Evolutionary conservation across 352 stramenopile species (phyloP).

Genomic region (Saprolegnia diclina): DNA sequence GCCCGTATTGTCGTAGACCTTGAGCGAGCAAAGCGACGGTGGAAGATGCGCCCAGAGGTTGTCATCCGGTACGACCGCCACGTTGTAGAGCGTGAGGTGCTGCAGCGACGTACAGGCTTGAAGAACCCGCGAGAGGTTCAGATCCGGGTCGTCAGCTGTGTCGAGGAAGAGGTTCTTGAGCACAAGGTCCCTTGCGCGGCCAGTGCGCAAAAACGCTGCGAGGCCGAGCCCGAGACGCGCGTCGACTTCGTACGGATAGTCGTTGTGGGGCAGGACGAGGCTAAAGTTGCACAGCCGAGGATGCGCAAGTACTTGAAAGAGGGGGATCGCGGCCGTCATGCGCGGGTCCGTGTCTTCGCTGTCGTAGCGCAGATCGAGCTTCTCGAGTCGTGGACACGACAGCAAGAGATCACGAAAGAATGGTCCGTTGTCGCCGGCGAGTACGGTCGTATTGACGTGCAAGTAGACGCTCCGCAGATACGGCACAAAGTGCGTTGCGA

Average conservation of each 20-base stretch:
- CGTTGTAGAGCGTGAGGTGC: background rate
- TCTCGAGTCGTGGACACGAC: background rate
- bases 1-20: background rate
- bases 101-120: background rate
- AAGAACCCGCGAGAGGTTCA: background rate
- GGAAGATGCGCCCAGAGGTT: background rate
- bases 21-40: background rate
- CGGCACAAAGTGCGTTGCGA: background rate
- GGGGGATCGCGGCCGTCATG: background rate
- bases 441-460: background rate
- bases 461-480: background rate
- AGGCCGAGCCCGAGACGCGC: background rate
- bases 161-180: background rate
- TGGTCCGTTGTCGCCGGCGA: background rate
- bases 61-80: background rate
- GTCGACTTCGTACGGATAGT: background rate
- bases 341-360: background rate
- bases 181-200: background rate
- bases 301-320: background rate
- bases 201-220: background rate
- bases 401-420: background rate
- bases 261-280: background rate
- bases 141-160: background rate
- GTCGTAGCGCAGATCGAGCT: constrained; percentile 5
- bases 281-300: background rate